Evolutionary conservation across 2,329 filamentous ascomycete genomes (phyloP).

Genomic region (Cordyceps fumosorosea): DNA sequence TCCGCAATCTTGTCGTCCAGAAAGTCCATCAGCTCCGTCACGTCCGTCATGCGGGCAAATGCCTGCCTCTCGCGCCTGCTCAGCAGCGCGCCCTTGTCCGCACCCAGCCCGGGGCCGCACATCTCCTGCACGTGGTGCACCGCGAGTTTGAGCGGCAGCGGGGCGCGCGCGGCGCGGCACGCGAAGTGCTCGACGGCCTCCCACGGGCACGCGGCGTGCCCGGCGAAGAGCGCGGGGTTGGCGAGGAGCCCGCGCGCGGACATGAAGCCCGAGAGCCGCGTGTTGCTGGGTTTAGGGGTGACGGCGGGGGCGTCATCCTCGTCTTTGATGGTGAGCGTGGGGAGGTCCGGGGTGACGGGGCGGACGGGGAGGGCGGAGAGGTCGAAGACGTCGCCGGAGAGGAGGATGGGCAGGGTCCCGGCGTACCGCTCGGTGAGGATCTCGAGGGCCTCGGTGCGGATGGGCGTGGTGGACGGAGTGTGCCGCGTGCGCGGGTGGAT

Average conservation of each 20-base stretch:
- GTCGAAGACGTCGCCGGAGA: constrained; percentile 64
- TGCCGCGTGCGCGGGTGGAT: constrained; percentile 60
- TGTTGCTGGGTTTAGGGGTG: constrained; percentile 30
- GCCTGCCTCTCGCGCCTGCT: constrained; percentile 48
- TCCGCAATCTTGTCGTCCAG: constrained; percentile 44
- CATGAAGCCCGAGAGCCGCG: constrained; percentile 58
- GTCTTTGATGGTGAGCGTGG: constrained; percentile 23
- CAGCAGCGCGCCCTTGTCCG: constrained; percentile 46
- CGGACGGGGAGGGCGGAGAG: constrained; percentile 42
- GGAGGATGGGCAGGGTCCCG: constrained; percentile 52
- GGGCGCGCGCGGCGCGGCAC: constrained; percentile 47
- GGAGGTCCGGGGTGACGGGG: constrained; percentile 23
- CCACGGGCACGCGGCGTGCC: constrained; percentile 51
- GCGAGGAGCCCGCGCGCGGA: constrained; percentile 60
- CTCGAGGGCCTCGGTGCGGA: constrained; percentile 54
- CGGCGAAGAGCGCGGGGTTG: constrained; percentile 61
- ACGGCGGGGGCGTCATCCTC: constrained; percentile 10
- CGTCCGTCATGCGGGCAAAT: constrained; percentile 43
- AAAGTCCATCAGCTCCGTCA: constrained; percentile 55
- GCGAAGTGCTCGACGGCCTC: constrained; percentile 58
- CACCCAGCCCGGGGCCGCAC: constrained; percentile 50
- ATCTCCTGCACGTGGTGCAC: constrained; percentile 64
- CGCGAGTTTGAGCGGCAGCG: constrained; percentile 56
- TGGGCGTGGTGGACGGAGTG: constrained; percentile 55
- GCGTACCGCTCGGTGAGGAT: constrained; percentile 47